phyloP scores from a whole-genome alignment of 805 yeast species.

The Spathaspora sp. region DNA sequence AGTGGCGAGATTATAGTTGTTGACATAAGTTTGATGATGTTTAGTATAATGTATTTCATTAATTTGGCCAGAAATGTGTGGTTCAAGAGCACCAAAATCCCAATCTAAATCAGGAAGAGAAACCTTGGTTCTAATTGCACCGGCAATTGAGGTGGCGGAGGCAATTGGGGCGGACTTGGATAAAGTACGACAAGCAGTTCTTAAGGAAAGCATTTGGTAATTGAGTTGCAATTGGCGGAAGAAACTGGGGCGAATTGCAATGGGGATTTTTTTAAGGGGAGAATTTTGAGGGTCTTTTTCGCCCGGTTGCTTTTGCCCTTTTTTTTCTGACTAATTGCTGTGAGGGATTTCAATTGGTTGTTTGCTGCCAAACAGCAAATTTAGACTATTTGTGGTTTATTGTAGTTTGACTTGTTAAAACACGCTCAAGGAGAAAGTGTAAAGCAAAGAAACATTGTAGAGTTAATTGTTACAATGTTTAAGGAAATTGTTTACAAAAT shows the following conservation, averaged over 20 bases:
- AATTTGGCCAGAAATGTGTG: slow-evolving; percentile 43
- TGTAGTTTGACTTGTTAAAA: no score
- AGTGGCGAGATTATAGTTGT: slow-evolving; percentile 43
- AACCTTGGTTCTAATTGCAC: slow-evolving; percentile 26
- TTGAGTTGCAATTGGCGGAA: neutral
- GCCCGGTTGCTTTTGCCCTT: neutral
- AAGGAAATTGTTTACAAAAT: no score
- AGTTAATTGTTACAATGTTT: no score
- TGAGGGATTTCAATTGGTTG: slow-evolving; percentile 1
- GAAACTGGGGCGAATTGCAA: neutral
- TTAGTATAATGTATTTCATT: slow-evolving; percentile 47
- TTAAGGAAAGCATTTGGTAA: slow-evolving; percentile 14
- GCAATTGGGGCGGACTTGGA: slow-evolving; percentile 4
- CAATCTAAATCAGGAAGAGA: slow-evolving; percentile 44
- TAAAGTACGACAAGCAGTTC: slow-evolving; percentile 9
- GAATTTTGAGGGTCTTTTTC: neutral
- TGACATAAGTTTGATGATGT: slow-evolving; percentile 50
- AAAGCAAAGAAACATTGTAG: no score
- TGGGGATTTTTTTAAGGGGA: neutral
- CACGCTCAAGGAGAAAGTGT: no score
- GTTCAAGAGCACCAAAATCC: slow-evolving; percentile 46
- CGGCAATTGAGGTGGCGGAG: slow-evolving; percentile 10
- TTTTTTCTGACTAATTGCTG: neutral
- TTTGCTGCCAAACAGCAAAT: neutral
- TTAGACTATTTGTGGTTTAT: neutral